Percentiles rank a stretch among this genome's conserved stretches.
These are phyloP conservation scores for Rutstroemia sp. DNA, from an alignment of 2,329 filamentous ascomycete genomes.

Conservation along the genomic window DNA sequence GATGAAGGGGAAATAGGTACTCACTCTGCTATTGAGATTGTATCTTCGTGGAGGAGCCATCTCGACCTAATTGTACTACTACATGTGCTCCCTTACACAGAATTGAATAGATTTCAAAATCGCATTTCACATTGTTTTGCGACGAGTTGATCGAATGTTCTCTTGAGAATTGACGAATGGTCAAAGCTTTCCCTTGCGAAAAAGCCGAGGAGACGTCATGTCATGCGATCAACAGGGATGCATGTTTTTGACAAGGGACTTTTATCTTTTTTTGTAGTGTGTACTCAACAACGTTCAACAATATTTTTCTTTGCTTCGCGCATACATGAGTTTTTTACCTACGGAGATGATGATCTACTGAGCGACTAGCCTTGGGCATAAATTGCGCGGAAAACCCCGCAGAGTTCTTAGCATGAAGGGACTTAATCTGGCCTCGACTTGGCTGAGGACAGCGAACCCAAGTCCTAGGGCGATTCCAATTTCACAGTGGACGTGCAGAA, in stretches of 20 bases:
- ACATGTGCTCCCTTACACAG: too few species aligned
- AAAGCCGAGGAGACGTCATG: conserved; percentile 2
- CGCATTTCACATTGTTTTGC: not conserved
- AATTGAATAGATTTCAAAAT: not conserved
- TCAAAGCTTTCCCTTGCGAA: not conserved
- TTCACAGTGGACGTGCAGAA: conserved; percentile 23
- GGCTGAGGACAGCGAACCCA: not conserved
- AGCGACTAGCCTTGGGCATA: not conserved
- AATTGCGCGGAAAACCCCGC: not conserved
- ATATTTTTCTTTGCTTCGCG: conserved; percentile 6
- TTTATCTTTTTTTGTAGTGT: not conserved
- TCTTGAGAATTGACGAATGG: not conserved
- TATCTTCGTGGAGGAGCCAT: conserved; percentile 21
- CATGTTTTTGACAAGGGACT: conserved; percentile 3
- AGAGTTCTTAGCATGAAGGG: conserved; percentile 20
- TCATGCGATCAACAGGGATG: conserved; percentile 10
- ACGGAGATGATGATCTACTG: not conserved
- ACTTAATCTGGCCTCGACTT: conserved; percentile 17
- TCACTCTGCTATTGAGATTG: conserved; percentile 24
- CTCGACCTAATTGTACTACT: not conserved
- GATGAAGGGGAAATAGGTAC: not conserved
- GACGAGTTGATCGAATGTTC: not conserved
- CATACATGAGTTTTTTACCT: not conserved
- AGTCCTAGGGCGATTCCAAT: not conserved
- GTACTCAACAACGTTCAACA: not conserved